Evolutionary conservation across 2,329 filamentous ascomycete species (phyloP), one percentile per base, ranked within the genome.

Genomic region (Talaromyces sp.): DNA sequence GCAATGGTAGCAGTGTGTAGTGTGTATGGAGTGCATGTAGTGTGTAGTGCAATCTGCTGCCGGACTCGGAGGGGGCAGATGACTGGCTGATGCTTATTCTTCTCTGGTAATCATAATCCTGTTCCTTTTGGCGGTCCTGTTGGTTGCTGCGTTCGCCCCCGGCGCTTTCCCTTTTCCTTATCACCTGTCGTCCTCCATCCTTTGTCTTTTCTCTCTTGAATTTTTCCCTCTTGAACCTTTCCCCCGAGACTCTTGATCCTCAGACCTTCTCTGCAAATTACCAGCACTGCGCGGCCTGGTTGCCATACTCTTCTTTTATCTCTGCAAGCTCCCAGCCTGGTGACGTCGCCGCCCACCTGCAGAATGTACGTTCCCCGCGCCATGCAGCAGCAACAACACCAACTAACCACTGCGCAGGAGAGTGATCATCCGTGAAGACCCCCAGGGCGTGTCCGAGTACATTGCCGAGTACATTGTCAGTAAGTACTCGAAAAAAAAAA

Each of bases 401-500:
- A 9, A 1, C 27, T 41, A 54, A 35, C 52, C 35, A 31, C 4
- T n/a, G 3, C 17, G 10, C 68, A 94, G 91, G 90, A 87, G 90
- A 79, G 85, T 94, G 70, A 92, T 94, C 75, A 89, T 94, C 72
- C 84, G 89, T 72, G 87, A 92, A 73, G 83, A 91, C 69, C 81
- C 88, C 67, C 75, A 81, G 58, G 79, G 82, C 63, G 88, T 88
- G 60, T 90, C 89, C 69, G 80, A 82, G 67, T 92, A 92, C 74
- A 88, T 92, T 66, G 89, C 90, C 63, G 87, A 90, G 74, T 92
- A 93, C 76, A 88, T 94, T 68, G 85, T 92, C 75, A 81, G 85
- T 87, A 77, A 67, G 80, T 65, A 27, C 43, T 48, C 26, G 35
- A 61, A 56, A 41, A 57, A 50, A 24, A 61, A 56, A 41, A 57